Conservation (phyloP, 768 basidiomycete genomes). For the Pleurotus djamor region DNA sequence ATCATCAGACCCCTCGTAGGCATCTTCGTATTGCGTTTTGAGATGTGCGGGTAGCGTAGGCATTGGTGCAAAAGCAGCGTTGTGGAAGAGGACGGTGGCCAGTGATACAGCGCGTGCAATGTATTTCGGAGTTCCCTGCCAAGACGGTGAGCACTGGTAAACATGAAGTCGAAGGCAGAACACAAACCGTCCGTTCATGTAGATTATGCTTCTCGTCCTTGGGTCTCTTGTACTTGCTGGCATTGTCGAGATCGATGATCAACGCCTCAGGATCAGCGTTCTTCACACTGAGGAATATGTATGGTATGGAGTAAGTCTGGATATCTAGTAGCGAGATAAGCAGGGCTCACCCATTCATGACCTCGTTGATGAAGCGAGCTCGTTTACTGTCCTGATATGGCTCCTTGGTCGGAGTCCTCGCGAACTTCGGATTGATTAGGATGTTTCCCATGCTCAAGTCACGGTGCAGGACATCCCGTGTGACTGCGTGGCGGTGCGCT, state of each 20-base stretch:
- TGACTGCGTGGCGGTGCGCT: background rate
- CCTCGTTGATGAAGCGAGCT: background rate
- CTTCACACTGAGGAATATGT: too few species aligned
- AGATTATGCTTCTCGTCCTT: background rate
- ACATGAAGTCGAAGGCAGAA: too few species aligned
- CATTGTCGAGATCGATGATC: background rate
- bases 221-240: background rate
- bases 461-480: background rate
- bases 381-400: background rate
- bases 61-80: background rate
- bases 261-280: background rate
- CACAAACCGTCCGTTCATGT: too few species aligned
- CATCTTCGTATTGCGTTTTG: background rate
- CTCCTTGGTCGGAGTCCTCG: background rate
- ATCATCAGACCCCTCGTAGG: background rate
- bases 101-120: conserved; percentile 8
- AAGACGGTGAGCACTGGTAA: background rate
- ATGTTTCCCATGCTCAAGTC: conserved; percentile 3
- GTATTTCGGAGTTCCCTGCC: conserved; percentile 9
- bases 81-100: background rate
- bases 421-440: background rate
- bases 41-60: background rate
- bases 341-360: background rate
- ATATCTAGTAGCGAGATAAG: background rate
- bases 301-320: background rate